Conservation (phyloP, 148 eudicot species). For the Camellia lanceoleosa region DNA sequence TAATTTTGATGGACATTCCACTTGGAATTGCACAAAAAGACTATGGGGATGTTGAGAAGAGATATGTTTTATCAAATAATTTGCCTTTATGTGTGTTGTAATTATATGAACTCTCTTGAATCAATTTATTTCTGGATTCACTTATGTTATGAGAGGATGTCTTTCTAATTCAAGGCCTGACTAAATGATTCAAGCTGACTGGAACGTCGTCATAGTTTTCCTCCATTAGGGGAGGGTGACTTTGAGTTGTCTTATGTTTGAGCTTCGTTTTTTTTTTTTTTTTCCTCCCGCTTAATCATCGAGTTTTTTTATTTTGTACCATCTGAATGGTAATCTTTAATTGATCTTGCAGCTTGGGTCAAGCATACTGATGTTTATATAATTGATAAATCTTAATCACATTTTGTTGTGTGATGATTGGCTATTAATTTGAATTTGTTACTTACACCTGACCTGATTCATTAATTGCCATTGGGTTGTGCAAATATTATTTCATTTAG, state of each 20-base stretch:
- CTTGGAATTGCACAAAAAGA: too few species aligned
- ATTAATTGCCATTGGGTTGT: background rate
- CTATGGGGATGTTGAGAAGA: too few species aligned
- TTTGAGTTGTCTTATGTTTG: background rate
- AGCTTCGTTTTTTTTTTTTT: too few species aligned
- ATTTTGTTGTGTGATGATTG: background rate
- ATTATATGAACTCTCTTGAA: too few species aligned
- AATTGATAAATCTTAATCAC: background rate
- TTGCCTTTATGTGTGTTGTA: too few species aligned
- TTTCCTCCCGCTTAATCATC: background rate
- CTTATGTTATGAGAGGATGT: too few species aligned
- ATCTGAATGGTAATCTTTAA: background rate
- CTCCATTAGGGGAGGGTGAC: background rate
- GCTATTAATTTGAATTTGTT: background rate
- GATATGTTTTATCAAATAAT: too few species aligned
- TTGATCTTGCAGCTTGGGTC: too few species aligned
- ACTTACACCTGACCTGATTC: background rate
- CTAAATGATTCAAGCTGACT: background rate
- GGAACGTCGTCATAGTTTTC: background rate
- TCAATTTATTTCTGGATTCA: too few species aligned
- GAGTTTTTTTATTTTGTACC: background rate
- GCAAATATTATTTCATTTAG: background rate
- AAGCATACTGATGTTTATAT: too few species aligned
- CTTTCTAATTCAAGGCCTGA: background rate
- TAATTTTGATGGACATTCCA: background rate